These are phyloP conservation scores for Emericellopsis cladophorae DNA, from an alignment of 2,329 filamentous ascomycete species.

Conservation along the genomic window DNA sequence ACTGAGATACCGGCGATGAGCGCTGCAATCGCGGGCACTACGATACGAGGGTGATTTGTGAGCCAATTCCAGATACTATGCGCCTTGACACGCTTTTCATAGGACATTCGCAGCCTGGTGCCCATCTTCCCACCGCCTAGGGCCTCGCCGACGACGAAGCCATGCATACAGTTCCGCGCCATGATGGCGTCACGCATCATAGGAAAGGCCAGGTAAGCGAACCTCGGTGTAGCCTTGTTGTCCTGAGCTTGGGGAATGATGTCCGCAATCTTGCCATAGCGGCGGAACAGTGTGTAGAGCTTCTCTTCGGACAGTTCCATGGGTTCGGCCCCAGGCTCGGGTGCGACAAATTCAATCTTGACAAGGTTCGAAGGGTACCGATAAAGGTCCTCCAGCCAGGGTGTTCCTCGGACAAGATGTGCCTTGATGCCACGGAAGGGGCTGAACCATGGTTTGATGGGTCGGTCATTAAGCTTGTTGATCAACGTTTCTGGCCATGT, in stretches of 20 bases:
- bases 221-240: conserved; percentile 73
- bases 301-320: conserved; percentile 77
- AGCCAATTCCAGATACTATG: conserved; percentile 84
- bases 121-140: conserved; percentile 63
- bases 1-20: conserved; percentile 74
- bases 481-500: conserved; percentile 35
- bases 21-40: conserved; percentile 72
- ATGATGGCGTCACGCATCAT: conserved; percentile 66
- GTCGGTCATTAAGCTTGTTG: conserved; percentile 52
- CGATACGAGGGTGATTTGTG: conserved; percentile 71
- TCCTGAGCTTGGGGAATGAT: conserved; percentile 74
- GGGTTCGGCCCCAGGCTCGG: conserved; percentile 54
- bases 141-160: conserved; percentile 56
- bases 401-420: conserved; percentile 66
- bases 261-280: conserved; percentile 81
- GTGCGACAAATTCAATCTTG: conserved; percentile 74
- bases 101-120: conserved; percentile 70
- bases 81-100: conserved; percentile 65
- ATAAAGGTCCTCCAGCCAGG: conserved; percentile 90
- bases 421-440: conserved; percentile 61
- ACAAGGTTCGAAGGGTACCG: conserved; percentile 66
- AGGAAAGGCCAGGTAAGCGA: conserved; percentile 67
- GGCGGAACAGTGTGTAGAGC: conserved; percentile 75
- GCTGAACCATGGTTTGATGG: conserved; percentile 82
- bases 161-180: conserved; percentile 88